Percentiles rank a stretch among this genome's conserved stretches.
These are phyloP conservation scores for Turnera subulata DNA, from an alignment of 345 rosid genomes.

Conservation along the genomic window DNA sequence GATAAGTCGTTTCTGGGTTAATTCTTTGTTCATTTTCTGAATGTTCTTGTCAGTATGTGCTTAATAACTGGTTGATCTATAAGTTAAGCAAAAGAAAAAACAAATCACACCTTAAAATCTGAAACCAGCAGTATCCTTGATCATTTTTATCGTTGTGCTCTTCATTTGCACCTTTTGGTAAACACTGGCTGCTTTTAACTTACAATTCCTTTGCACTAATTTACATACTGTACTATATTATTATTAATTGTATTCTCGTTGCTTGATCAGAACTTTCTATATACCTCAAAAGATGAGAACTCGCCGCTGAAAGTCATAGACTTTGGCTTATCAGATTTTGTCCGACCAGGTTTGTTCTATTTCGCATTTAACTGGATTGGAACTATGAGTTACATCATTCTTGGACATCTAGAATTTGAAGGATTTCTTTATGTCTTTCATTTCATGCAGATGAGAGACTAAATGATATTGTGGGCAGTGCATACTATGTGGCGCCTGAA, in stretches of 20 bases:
- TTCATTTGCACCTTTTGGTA: too few relatives aligned
- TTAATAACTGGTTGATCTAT: too few relatives aligned
- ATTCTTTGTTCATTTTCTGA: too few relatives aligned
- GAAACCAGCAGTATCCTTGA: too few relatives aligned
- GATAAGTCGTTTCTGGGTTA: too few relatives aligned
- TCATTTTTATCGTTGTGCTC: too few relatives aligned
- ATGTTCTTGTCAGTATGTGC: too few relatives aligned
- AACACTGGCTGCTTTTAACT: too few relatives aligned
- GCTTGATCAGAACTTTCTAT: slow-evolving; percentile 79
- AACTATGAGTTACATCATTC: not conserved
- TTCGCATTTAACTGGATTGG: slow-evolving; percentile 4
- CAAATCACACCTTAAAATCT: too few relatives aligned
- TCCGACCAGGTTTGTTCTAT: slow-evolving; percentile 73
- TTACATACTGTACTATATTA: not conserved
- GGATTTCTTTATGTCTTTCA: slow-evolving; percentile 14
- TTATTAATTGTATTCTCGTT: slow-evolving; percentile 9
- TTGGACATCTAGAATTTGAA: slow-evolving; percentile 6
- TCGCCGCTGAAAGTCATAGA: slow-evolving; percentile 91
- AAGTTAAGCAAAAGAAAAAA: too few relatives aligned
- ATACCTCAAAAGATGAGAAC: slow-evolving; percentile 72
- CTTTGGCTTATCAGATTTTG: slow-evolving; percentile 95
- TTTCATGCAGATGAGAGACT: slow-evolving; percentile 75
- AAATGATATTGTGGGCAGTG: slow-evolving; percentile 96
- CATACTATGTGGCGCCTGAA: slow-evolving; percentile 97
- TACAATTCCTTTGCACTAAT: too few relatives aligned